phyloP scores from a whole-genome alignment of 176 grass and related monocot genomes.

The Thinopyrum elongatum region DNA sequence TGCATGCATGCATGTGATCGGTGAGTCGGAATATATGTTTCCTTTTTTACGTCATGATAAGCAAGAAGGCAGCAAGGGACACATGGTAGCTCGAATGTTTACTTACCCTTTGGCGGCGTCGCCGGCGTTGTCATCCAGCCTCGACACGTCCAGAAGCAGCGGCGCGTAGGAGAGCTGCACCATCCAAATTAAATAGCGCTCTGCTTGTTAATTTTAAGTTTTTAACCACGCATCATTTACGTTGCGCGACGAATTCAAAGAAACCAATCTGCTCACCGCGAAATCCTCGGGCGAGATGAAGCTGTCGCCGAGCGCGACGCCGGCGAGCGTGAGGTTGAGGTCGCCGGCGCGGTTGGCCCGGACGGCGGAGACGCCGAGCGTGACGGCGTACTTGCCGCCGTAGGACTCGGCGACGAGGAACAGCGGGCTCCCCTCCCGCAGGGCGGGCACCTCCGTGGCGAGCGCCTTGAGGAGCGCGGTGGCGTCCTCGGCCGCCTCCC shows the following conservation, averaged over 20 bases:
- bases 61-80: too few species aligned
- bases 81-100: neutral
- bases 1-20: too few species aligned
- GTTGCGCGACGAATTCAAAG: too few species aligned
- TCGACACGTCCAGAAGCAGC: constrained; percentile 62
- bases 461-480: constrained; percentile 54
- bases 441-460: constrained; percentile 18
- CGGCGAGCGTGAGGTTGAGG: constrained; percentile 51
- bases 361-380: constrained; percentile 40
- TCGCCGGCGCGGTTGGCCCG: constrained; percentile 39
- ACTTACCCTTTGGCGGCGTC: constrained; percentile 42
- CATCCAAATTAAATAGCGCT: too few species aligned
- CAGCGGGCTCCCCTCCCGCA: constrained; percentile 50
- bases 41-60: too few species aligned
- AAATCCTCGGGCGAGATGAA: constrained; percentile 76
- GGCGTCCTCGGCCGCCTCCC: constrained; percentile 45
- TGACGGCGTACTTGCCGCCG: constrained; percentile 68
- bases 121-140: constrained; percentile 55
- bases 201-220: too few species aligned
- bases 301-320: constrained; percentile 68
- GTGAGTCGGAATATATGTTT: too few species aligned
- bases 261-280: constrained; percentile 27
- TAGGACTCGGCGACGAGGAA: constrained; percentile 74
- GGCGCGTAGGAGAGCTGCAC: constrained; percentile 60
- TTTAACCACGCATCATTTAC: neutral